Evolutionary conservation across 78 protist species (phyloP), one percentile per base, ranked within the genome.

Genomic region (Goniomonas avonlea): DNA sequence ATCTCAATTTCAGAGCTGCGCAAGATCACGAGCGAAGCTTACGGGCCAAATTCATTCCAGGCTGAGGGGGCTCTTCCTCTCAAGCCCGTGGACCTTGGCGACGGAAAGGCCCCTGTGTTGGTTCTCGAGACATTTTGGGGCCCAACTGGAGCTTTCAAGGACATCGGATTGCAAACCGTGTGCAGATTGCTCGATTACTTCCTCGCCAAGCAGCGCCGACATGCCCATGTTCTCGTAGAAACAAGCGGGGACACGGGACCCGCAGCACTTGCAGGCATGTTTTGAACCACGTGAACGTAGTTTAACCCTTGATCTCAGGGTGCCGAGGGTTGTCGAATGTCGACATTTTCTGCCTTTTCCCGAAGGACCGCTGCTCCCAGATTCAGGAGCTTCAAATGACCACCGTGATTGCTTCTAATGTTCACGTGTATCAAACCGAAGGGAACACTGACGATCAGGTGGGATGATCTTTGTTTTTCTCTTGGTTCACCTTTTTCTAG

Each of bases 221-320:
- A 13, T 40, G 53, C 71, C 41, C 77, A 82, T 5, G 55, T 88
- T 17, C 83, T 88, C 17, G 91, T 83, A 2, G 91, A 88, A 0
- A 88, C 91, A 9, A 18, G 53, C 50, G 91, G 91, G 18, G 91
- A 88, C 78, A 88, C 91, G 11, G 91, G 91, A 29, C 58, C 79
- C 38, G 91, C 91, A 2, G 91, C 91, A 40, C 29, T 23, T 65
- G 71, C 65, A 65, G 38, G 71, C 23, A 23, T 20, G 71, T 23
- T 23, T 65, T 20, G 20, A 20, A 23, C 23, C 20, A 20, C n/a
- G 20, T 23, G 38, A 65, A 29, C 71, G 71, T 65, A 65, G n/a
- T 65, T 29, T 23, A 23, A 31, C n/a, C 20, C 20, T 20, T 25
- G 23, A 23, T 21, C 20, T 23, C 71, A 65, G 38, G 40, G 23